Evolutionary conservation across 306 rosid genomes (phyloP), one percentile per base, ranked within the genome.

Genomic region (Hylodesmum podocarpum): DNA sequence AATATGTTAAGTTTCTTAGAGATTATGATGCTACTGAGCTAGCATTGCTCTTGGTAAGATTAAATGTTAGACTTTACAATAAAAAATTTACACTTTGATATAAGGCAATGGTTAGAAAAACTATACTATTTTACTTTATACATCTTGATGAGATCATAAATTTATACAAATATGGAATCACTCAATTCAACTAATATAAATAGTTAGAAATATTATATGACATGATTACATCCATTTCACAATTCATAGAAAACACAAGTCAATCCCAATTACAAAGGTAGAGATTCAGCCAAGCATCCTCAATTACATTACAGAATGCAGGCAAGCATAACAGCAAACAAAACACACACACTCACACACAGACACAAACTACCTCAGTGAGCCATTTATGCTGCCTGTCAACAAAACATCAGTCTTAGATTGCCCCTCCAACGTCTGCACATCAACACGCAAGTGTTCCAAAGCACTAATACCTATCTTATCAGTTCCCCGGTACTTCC

Each of bases 401-500:
- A 94, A 63, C 40, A 90, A 64, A 85, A 92, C 74, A 73, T 90
- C 87, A 4, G 85, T 59, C 78, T 80, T 80, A 66, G 28, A 76
- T 83, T 68, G 84, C 80, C 98, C 98, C 83, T 84, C 87, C 7
- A 0, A 37, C 7, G 89, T 86, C 72, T 90, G 93, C 63, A 92
- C 88, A 64, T 75, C 81, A 34, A 85, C 67, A 21, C 12, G 66
- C n/a, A 89, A 59, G 64, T 89, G 89, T 72, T 90, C 92, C 91
- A 95, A 72, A 51, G 87, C 97, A 73, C 85, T 74, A 83, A 89
- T 86, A 80, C 75, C 84, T 18, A 84, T 64, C 69, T 66, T 82
- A 53, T 86, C 79, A 12, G 88, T 84, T 47, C 83, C 91, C 49
- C 33, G 61, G 49, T 89, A 95, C 59, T 82, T 92, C 98, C 98